These are phyloP conservation scores for Kazachstania sp. DNA, from an alignment of 1,139 yeast genomes.

Conservation along the genomic window DNA sequence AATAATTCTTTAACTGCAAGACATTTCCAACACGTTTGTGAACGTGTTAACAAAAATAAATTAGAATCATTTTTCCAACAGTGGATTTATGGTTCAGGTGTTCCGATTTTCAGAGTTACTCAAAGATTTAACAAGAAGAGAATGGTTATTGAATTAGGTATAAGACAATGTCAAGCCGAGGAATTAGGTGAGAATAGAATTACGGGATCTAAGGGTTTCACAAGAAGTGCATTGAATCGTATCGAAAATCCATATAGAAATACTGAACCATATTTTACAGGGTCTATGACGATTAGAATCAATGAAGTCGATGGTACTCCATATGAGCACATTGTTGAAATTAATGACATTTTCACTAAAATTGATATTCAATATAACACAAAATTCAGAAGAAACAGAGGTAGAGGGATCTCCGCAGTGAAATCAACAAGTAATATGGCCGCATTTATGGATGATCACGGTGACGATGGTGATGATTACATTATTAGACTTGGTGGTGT, in stretches of 20 bases:
- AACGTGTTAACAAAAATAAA: conserved; percentile 82
- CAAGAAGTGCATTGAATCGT: conserved; percentile 23
- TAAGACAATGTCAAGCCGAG: conserved; percentile 76
- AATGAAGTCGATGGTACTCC: conserved; percentile 99
- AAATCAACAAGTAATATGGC: conserved; percentile 20
- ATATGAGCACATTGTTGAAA: conserved; percentile 90
- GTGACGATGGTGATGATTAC: conserved; percentile 29
- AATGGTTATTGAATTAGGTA: conserved; percentile 89
- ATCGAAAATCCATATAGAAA: conserved; percentile 17
- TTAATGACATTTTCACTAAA: conserved; percentile 77
- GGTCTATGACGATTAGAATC: conserved; percentile 93
- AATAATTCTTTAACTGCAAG: conserved; percentile 72
- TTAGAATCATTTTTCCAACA: conserved; percentile 80
- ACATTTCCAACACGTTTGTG: conserved; percentile 88
- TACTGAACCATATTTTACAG: conserved; percentile 55
- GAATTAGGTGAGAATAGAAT: conserved; percentile 42
- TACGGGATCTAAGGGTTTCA: conserved; percentile 24
- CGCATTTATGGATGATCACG: conserved; percentile 1
- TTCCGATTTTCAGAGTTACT: conserved; percentile 79
- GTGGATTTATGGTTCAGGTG: conserved; percentile 88
- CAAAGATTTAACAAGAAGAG: conserved; percentile 91
- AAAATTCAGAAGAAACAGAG: conserved; percentile 65
- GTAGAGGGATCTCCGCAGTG: conserved; percentile 39
- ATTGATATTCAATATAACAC: conserved; percentile 93
- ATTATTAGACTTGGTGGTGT: conserved; percentile 73